Percentiles rank a stretch among this genome's conserved stretches.
Conservation (phyloP, 495 filamentous ascomycete species). For the Lineolata rhizophorae region DNA sequence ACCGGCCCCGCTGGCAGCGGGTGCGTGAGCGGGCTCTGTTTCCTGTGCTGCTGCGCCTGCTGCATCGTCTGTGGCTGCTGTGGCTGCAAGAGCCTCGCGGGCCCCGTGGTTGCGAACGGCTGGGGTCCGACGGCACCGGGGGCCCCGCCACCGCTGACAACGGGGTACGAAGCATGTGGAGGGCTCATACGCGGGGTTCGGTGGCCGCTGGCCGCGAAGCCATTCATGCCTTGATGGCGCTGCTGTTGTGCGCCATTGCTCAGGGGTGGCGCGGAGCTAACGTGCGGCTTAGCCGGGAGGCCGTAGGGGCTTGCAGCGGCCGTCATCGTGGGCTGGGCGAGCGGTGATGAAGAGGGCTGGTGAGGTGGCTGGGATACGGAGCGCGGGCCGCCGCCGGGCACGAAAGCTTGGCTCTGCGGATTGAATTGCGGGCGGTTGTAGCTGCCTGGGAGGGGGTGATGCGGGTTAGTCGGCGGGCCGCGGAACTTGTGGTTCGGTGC, state of each 20-base stretch:
- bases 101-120: too few relatives aligned
- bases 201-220: neutral
- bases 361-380: too few relatives aligned
- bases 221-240: neutral
- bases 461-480: constrained; percentile 39
- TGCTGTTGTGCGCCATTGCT: neutral
- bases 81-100: too few relatives aligned
- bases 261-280: neutral
- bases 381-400: too few relatives aligned
- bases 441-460: constrained; percentile 61
- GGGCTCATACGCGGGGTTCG: neutral
- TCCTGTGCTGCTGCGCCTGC: neutral
- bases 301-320: neutral
- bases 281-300: neutral
- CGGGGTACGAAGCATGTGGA: too few relatives aligned
- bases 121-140: too few relatives aligned
- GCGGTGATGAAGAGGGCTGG: too few relatives aligned
- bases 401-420: constrained; percentile 75
- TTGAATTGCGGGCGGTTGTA: constrained; percentile 76
- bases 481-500: constrained; percentile 76
- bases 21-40: neutral
- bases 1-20: too few relatives aligned
- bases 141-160: too few relatives aligned
- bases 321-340: neutral
- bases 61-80: neutral